A percentile compares a stretch with the other conserved stretches of the same genome.
phyloP scores from a whole-genome alignment of 2,329 filamentous ascomycete species.

The Aureobasidium lini region DNA sequence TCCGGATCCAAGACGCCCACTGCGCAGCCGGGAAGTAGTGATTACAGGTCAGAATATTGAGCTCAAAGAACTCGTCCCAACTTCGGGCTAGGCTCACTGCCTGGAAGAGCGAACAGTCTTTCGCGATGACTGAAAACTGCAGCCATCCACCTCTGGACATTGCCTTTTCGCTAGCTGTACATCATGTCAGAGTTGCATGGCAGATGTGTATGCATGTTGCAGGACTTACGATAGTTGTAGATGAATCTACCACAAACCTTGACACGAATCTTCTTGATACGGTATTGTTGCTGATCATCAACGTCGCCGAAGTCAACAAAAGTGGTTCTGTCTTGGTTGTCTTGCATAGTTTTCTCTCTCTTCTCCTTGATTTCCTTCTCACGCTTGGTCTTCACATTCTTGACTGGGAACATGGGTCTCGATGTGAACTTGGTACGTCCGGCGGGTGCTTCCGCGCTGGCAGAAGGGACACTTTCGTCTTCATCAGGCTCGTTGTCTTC shows the following conservation, averaged over 20 bases:
- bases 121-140: slow-evolving; percentile 45
- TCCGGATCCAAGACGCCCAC: slow-evolving; percentile 37
- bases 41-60: slow-evolving; percentile 39
- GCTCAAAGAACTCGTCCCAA: slow-evolving; percentile 45
- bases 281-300: slow-evolving; percentile 27
- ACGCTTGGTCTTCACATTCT: slow-evolving; percentile 22
- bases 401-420: slow-evolving; percentile 8
- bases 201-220: not conserved
- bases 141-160: slow-evolving; percentile 42
- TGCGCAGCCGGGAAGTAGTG: slow-evolving; percentile 42
- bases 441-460: not conserved
- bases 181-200: not conserved
- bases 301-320: slow-evolving; percentile 32
- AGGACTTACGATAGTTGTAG: slow-evolving; percentile 40
- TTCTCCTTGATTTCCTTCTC: slow-evolving; percentile 25
- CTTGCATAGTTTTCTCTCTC: slow-evolving; percentile 1
- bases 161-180: slow-evolving; percentile 32
- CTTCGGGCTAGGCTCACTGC: slow-evolving; percentile 42
- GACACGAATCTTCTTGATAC: slow-evolving; percentile 36
- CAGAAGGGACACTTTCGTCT: slow-evolving; percentile 20
- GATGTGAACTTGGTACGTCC: slow-evolving; percentile 11
- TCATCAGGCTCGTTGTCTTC: slow-evolving; percentile 29
- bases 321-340: slow-evolving; percentile 16
- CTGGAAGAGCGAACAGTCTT: slow-evolving; percentile 39
- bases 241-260: slow-evolving; percentile 43